Evolutionary conservation across 164 flowering plant species (phyloP), one percentile per base, ranked within the genome.

Genomic region (Vitis rotundifolia): DNA sequence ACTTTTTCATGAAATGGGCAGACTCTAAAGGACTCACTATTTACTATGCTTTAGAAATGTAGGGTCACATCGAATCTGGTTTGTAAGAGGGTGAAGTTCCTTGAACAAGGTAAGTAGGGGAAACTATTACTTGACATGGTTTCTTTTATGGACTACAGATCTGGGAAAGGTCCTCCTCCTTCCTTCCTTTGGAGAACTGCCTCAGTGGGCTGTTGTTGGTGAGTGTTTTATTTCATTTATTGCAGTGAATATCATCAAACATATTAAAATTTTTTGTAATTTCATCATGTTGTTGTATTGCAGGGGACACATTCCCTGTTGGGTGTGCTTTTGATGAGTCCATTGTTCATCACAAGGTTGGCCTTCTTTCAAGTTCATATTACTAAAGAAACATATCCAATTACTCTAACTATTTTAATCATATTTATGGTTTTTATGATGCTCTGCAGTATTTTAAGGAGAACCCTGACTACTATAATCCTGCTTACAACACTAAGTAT

Each of bases 131-230:
- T 37, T 37, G 44, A 37, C 44, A 3, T 37, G 44, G 7, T 37
- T 37, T 59, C 19, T 26, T 26, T 19, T 11, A 22, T 65, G 49
- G 61, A 8, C 26, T 62, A 28, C 61, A 88, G 90, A 88, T 76
- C 88, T 88, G 56, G 90, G 92, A 12, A 88, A 88, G 75, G 92
- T 88, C 16, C 86, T 88, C 14, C 78, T 80, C 55, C 90, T 63
- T 73, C 89, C 88, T 4, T 67, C 68, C 63, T 88, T 85, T 75
- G 90, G 92, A 2, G 88, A 52, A 66, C 87, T 88, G 64, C 88
- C 92, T 68, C 92, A 88, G 67, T 88, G 91, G 91, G 89, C 89
- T 63, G 88, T 86, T 66, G 92, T 87, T 6, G 90, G 91, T 80
- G 55, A 72, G 80, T 53, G 11, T 56, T 29, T 29, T 16, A 1